Conservation (phyloP, 2,329 filamentous ascomycete species). For the Septoria linicola region DNA sequence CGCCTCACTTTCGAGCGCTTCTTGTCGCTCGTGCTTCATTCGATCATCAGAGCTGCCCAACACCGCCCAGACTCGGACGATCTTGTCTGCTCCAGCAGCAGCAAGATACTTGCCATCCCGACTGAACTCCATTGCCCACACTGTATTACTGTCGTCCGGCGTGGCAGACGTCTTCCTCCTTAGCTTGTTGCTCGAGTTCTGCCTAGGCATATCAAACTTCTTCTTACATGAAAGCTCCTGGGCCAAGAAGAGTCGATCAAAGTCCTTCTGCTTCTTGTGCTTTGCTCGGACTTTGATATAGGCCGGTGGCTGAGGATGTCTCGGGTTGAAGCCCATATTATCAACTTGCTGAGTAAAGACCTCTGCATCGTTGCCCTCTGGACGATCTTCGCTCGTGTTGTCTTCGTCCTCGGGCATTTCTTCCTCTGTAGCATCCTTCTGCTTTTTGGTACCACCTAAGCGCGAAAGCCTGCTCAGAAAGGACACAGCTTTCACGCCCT, state of each 20-base stretch:
- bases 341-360: slow-evolving; percentile 76
- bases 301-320: slow-evolving; percentile 81
- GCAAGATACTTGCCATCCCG: slow-evolving; percentile 87
- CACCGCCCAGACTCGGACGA: slow-evolving; percentile 85
- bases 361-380: slow-evolving; percentile 78
- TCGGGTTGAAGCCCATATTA: slow-evolving; percentile 73
- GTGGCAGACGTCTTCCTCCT: slow-evolving; percentile 46
- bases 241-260: slow-evolving; percentile 84
- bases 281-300: slow-evolving; percentile 84
- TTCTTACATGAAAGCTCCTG: slow-evolving; percentile 65
- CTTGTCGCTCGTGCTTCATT: slow-evolving; percentile 68
- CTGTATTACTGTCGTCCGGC: slow-evolving; percentile 51
- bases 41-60: slow-evolving; percentile 80
- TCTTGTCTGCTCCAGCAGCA: slow-evolving; percentile 83
- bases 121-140: slow-evolving; percentile 93
- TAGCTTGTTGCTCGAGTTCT: slow-evolving; percentile 31
- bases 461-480: slow-evolving; percentile 76
- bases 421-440: slow-evolving; percentile 44
- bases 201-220: slow-evolving; percentile 20
- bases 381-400: slow-evolving; percentile 68
- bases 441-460: slow-evolving; percentile 72
- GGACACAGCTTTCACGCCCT: slow-evolving; percentile 74
- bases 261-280: slow-evolving; percentile 77
- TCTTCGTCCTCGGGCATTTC: slow-evolving; percentile 43
- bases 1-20: slow-evolving; percentile 50